Percentiles rank a stretch among this genome's conserved stretches.
These are phyloP conservation scores for Moricandia arvensis DNA, from an alignment of 345 rosid species.

Conservation along the genomic window DNA sequence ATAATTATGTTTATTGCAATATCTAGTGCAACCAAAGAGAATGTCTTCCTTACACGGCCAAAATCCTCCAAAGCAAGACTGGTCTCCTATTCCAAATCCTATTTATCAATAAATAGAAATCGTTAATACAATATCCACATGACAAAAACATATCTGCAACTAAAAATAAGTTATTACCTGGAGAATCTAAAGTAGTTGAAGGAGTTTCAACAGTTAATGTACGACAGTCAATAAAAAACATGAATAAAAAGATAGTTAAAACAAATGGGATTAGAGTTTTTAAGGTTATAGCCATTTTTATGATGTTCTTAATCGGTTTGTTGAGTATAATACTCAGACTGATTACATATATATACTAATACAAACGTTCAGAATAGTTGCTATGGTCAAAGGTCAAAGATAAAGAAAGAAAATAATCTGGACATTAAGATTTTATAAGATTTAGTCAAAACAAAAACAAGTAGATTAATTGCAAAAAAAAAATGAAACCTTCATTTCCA, in stretches of 20 bases:
- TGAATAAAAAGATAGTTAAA: not conserved
- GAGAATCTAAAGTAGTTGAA: not conserved
- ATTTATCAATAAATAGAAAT: not conserved
- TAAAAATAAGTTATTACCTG: not conserved
- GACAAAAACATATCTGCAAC: not conserved
- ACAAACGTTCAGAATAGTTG: not conserved
- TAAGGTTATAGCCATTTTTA: not conserved
- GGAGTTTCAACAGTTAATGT: not conserved
- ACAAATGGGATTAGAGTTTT: not conserved
- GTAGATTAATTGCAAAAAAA: too few species aligned
- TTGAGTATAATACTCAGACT: not conserved
- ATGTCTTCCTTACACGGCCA: not conserved
- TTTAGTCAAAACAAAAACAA: not conserved
- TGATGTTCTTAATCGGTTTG: not conserved
- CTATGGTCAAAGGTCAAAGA: not conserved
- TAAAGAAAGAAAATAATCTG: not conserved
- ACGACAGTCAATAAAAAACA: not conserved
- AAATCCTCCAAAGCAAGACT: not conserved
- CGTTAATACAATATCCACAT: not conserved
- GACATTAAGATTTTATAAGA: not conserved
- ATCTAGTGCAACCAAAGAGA: not conserved
- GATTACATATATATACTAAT: not conserved
- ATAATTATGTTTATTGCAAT: not conserved
- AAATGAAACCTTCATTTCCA: too few species aligned
- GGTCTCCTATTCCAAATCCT: not conserved